Conservation (phyloP, 768 basidiomycete genomes). For the Lyophyllum semitale region DNA sequence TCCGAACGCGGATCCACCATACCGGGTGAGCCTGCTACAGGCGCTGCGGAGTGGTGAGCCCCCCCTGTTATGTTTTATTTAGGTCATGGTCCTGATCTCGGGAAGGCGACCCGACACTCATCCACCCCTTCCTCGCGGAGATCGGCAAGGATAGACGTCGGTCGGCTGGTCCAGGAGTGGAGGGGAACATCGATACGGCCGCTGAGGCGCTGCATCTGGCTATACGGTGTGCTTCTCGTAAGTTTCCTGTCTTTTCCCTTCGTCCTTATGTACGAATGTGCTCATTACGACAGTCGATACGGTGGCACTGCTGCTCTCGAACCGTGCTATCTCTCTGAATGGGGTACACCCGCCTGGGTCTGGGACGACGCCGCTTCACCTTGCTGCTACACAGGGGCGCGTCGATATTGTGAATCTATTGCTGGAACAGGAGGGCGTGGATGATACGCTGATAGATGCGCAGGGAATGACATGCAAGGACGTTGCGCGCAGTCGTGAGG, state of each 20-base stretch:
- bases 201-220: constrained; percentile 81
- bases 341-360: constrained; percentile 73
- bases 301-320: constrained; percentile 63
- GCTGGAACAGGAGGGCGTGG: constrained; percentile 76
- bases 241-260: constrained; percentile 25
- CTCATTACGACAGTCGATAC: constrained; percentile 60
- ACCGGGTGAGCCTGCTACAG: constrained; percentile 65
- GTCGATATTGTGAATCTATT: constrained; percentile 73
- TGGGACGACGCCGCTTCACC: constrained; percentile 75
- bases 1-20: constrained; percentile 51
- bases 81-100: neutral
- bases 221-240: constrained; percentile 78
- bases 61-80: neutral
- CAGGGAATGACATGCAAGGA: constrained; percentile 72
- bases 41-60: constrained; percentile 61
- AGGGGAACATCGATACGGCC: constrained; percentile 51
- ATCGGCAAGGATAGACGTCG: constrained; percentile 66
- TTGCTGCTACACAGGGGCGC: constrained; percentile 66
- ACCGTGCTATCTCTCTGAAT: constrained; percentile 80
- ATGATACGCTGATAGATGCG: constrained; percentile 73
- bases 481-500: constrained; percentile 70
- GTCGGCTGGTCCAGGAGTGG: constrained; percentile 21
- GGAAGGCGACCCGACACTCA: constrained; percentile 72
- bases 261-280: too few species aligned
- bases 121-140: constrained; percentile 82